A percentile compares a stretch with the other conserved stretches of the same genome.
These are phyloP conservation scores for Calvatia gigantea DNA, from an alignment of 768 basidiomycete genomes.

Conservation along the genomic window DNA sequence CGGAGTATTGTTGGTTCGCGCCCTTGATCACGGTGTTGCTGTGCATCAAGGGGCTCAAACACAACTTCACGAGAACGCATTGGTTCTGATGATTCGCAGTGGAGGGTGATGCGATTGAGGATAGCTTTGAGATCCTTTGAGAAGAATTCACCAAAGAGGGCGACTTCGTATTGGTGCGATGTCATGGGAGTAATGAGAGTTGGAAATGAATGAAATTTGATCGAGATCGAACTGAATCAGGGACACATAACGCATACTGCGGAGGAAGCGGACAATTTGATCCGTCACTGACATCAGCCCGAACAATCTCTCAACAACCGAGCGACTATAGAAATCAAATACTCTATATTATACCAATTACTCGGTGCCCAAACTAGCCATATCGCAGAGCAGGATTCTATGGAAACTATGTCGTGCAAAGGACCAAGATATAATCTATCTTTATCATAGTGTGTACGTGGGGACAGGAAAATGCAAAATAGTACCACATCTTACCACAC, in stretches of 20 bases:
- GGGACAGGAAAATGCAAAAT: no score
- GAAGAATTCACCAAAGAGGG: constrained; percentile 81
- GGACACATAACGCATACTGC: background rate
- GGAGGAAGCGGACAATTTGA: background rate
- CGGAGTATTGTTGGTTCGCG: constrained; percentile 67
- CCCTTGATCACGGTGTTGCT: constrained; percentile 55
- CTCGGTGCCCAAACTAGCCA: background rate
- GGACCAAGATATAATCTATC: background rate
- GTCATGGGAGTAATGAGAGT: constrained; percentile 32
- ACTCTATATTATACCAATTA: background rate
- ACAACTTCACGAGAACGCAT: constrained; percentile 77
- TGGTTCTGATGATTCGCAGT: constrained; percentile 70
- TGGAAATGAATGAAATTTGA: constrained; percentile 2
- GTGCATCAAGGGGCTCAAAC: constrained; percentile 77
- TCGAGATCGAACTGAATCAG: background rate
- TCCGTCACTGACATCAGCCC: background rate
- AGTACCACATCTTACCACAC: no score
- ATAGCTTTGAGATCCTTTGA: constrained; percentile 71
- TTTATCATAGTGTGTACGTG: background rate
- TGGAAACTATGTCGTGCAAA: background rate
- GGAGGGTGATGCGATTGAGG: constrained; percentile 77
- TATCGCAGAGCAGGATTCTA: background rate
- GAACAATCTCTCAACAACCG: background rate
- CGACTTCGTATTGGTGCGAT: constrained; percentile 72
- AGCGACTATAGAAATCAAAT: background rate